Percentiles rank a stretch among this genome's conserved stretches.
Conservation (phyloP, 2,329 filamentous ascomycete genomes). For the Alternaria arbusti region DNA sequence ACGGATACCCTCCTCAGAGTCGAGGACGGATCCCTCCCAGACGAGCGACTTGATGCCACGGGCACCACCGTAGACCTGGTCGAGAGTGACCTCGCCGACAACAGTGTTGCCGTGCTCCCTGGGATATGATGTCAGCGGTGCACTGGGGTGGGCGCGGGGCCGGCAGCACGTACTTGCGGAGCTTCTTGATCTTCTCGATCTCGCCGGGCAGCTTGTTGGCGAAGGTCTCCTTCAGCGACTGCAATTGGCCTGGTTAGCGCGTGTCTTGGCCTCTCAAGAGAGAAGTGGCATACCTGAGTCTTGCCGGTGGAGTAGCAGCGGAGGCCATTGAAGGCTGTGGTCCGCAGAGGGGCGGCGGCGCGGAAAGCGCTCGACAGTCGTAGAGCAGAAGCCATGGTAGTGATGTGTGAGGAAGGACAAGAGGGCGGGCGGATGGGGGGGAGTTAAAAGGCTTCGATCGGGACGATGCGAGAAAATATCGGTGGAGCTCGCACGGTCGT, state of each 20-base stretch:
- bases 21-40: constrained; percentile 95
- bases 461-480: constrained; percentile 35
- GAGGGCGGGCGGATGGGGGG: constrained; percentile 42
- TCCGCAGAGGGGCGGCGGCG: constrained; percentile 69
- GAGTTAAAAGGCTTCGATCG: constrained; percentile 34
- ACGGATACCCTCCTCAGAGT: constrained; percentile 98
- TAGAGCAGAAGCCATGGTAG: constrained; percentile 81
- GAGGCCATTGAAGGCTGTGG: constrained; percentile 79
- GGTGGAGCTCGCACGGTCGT: constrained; percentile 24
- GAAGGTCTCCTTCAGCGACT: constrained; percentile 99
- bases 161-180: constrained; percentile 75
- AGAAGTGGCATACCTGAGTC: constrained; percentile 70
- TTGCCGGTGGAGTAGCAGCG: constrained; percentile 92
- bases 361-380: constrained; percentile 84
- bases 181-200: constrained; percentile 98
- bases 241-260: constrained; percentile 39
- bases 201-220: constrained; percentile 94
- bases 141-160: constrained; percentile 14
- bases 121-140: constrained; percentile 39
- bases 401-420: constrained; percentile 39
- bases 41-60: constrained; percentile 98
- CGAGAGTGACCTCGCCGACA: constrained; percentile 95
- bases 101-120: constrained; percentile 96
- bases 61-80: constrained; percentile 99
- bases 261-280: constrained; percentile 11